phyloP scores from a whole-genome alignment of 1,284 basidiomycete species.

The Ceratobasidium sp. region DNA sequence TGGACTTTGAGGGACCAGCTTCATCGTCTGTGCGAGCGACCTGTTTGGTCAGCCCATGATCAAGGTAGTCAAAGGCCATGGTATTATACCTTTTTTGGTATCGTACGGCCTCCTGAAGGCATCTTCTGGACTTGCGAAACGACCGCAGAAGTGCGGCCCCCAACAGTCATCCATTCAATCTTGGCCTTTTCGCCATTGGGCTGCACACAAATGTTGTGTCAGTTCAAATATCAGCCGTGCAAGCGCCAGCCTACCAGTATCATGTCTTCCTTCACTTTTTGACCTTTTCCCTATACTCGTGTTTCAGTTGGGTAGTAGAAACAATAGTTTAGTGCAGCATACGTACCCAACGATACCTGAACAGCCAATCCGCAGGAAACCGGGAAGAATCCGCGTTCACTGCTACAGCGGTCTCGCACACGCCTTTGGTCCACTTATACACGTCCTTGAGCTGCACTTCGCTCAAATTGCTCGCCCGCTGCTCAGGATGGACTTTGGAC shows the following conservation, averaged over 20 bases:
- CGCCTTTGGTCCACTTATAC: constrained; percentile 63
- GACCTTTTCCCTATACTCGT: constrained; percentile 69
- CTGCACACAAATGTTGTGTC: constrained; percentile 52
- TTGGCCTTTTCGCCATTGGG: constrained; percentile 73
- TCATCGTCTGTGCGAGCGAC: background rate
- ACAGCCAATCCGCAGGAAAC: constrained; percentile 78
- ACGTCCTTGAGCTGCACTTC: constrained; percentile 61
- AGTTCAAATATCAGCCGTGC: constrained; percentile 24
- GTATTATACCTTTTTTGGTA: constrained; percentile 14
- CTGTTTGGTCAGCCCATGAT: background rate
- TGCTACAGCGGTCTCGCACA: constrained; percentile 70
- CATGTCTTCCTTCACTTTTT: constrained; percentile 57
- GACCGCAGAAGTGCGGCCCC: constrained; percentile 80
- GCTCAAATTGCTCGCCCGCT: constrained; percentile 66
- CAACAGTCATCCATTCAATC: constrained; percentile 80
- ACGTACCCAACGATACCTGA: constrained; percentile 72
- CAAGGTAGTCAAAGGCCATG: background rate
- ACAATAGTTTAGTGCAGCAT: background rate
- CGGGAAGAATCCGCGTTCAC: constrained; percentile 74
- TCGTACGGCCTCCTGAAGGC: constrained; percentile 5
- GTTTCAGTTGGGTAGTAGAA: background rate
- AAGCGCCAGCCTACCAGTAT: constrained; percentile 57
- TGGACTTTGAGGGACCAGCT: constrained; percentile 16
- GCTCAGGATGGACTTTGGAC: constrained; percentile 76
- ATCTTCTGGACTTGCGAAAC: constrained; percentile 67